These are phyloP conservation scores for Ascochyta clinopodiicola DNA, from an alignment of 2,329 filamentous ascomycete species.

Conservation along the genomic window DNA sequence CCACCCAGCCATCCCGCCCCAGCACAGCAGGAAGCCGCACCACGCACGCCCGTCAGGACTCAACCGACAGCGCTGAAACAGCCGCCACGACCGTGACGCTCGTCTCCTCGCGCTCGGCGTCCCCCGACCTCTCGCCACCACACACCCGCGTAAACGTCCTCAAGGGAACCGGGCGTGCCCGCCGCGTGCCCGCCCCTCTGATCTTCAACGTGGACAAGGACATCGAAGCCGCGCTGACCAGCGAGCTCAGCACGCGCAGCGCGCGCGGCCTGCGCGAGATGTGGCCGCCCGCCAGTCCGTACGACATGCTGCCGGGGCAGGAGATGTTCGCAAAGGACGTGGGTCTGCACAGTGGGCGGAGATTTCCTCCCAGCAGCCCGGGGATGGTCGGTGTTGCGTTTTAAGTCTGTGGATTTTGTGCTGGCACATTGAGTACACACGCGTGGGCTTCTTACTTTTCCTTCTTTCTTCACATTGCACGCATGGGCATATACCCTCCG, in stretches of 20 bases:
- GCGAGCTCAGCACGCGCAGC: conserved; percentile 26
- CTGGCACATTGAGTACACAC: background rate
- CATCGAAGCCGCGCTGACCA: conserved; percentile 21
- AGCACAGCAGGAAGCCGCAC: conserved; percentile 33
- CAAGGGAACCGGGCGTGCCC: conserved; percentile 31
- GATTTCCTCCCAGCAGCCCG: conserved; percentile 25
- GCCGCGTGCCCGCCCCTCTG: conserved; percentile 39
- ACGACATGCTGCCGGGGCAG: conserved; percentile 39
- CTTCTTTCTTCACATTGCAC: background rate
- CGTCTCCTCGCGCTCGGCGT: conserved; percentile 21
- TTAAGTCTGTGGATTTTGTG: conserved; percentile 16
- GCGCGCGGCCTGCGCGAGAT: conserved; percentile 23
- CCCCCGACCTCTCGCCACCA: too few species aligned
- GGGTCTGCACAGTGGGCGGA: conserved; percentile 18
- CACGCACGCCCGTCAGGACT: conserved; percentile 40
- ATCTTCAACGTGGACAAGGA: conserved; percentile 35
- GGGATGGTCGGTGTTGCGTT: conserved; percentile 45
- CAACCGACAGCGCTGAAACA: conserved; percentile 36
- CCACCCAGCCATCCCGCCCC: conserved; percentile 16
- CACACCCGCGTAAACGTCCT: conserved; percentile 23
- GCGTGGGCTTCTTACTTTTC: background rate
- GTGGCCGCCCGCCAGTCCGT: conserved; percentile 39
- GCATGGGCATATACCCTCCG: conserved; percentile 13
- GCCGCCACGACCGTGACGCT: conserved; percentile 41
- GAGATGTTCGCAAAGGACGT: conserved; percentile 35